Percentiles rank a stretch among this genome's conserved stretches.
Conservation (phyloP, 2,329 filamentous ascomycete species). For the Colletotrichum musae region DNA sequence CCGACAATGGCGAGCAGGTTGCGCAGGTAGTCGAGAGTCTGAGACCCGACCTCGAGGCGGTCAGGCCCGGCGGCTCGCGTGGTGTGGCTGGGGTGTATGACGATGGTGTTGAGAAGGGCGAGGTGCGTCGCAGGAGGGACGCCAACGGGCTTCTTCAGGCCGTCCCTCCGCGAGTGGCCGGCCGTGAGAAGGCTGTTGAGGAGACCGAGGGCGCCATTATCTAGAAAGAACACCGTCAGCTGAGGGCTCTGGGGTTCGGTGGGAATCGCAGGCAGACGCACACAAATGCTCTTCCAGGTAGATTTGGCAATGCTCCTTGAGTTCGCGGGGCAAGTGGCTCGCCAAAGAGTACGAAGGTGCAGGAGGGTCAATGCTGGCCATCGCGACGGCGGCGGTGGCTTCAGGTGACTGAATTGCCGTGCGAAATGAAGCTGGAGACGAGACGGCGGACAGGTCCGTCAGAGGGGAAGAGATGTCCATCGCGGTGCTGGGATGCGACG, state of each 20-base stretch:
- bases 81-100: slow-evolving; percentile 85
- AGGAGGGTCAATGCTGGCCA: not conserved
- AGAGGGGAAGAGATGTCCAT: slow-evolving; percentile 10
- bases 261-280: slow-evolving; percentile 52
- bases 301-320: slow-evolving; percentile 77
- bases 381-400: not conserved
- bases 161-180: slow-evolving; percentile 55
- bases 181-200: slow-evolving; percentile 70
- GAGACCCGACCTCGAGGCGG: slow-evolving; percentile 73
- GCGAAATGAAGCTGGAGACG: slow-evolving; percentile 31
- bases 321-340: slow-evolving; percentile 71
- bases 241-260: not conserved
- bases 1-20: slow-evolving; percentile 76
- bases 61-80: slow-evolving; percentile 77
- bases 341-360: slow-evolving; percentile 46
- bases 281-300: slow-evolving; percentile 83
- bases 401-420: slow-evolving; percentile 33
- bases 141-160: slow-evolving; percentile 62
- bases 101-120: slow-evolving; percentile 83
- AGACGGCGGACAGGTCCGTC: slow-evolving; percentile 16
- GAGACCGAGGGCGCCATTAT: slow-evolving; percentile 37
- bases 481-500: slow-evolving; percentile 28
- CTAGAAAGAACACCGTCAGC: slow-evolving; percentile 13
- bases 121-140: slow-evolving; percentile 81
- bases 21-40: slow-evolving; percentile 79